These are phyloP conservation scores for Theobroma cacao DNA, from an alignment of 345 rosid genomes.

Conservation along the genomic window DNA sequence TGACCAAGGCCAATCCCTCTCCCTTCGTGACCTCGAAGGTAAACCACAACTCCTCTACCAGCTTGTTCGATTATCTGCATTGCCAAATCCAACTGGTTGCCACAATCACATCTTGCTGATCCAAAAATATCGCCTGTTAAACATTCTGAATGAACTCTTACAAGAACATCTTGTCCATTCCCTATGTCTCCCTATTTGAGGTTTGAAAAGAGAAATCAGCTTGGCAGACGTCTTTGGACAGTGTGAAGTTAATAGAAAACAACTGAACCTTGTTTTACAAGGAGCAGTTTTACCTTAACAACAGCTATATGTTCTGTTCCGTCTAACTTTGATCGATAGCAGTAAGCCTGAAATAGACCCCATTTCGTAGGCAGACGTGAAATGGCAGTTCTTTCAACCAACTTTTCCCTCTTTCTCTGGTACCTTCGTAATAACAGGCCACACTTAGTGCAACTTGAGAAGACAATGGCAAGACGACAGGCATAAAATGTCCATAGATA, in stretches of 20 bases:
- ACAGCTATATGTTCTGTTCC: conserved; percentile 76
- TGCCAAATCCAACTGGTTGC: conserved; percentile 74
- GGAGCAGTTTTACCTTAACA: conserved; percentile 49
- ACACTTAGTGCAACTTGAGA: background rate
- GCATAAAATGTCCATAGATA: background rate
- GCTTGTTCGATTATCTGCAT: conserved; percentile 70
- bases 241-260: conserved; percentile 5
- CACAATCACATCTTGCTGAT: conserved; percentile 85
- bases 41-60: conserved; percentile 70
- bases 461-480: background rate
- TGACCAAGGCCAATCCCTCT: conserved; percentile 92
- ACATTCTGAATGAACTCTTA: conserved; percentile 90
- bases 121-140: conserved; percentile 84
- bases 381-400: conserved; percentile 63
- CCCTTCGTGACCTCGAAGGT: conserved; percentile 92
- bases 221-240: background rate
- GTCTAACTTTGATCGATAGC: conserved; percentile 73
- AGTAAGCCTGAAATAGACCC: conserved; percentile 71
- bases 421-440: conserved; percentile 36
- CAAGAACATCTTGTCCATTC: conserved; percentile 76
- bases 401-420: conserved; percentile 73
- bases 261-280: background rate
- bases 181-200: conserved; percentile 62
- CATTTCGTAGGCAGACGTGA: conserved; percentile 77
- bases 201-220: background rate